These are phyloP conservation scores for Linderniella brevidens DNA, from an alignment of 257 asterid species.

Conservation along the genomic window DNA sequence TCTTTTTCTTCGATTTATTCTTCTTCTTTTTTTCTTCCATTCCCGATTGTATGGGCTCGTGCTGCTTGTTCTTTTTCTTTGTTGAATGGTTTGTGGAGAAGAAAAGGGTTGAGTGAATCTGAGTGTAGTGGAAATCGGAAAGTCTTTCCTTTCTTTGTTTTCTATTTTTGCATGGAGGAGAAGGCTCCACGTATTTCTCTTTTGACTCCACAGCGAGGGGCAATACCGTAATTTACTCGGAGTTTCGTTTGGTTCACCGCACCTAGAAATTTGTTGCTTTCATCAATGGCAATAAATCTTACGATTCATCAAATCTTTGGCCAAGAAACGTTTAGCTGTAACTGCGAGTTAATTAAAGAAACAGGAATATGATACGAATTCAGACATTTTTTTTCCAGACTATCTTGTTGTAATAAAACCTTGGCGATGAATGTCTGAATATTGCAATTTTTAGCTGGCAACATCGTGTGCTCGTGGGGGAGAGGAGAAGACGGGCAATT, in stretches of 20 bases:
- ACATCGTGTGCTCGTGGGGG: conserved; percentile 95
- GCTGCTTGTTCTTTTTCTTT: no score
- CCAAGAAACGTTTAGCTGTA: no score
- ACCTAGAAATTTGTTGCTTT: no score
- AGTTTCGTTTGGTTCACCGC: neutral
- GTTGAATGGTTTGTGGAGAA: neutral
- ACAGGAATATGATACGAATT: no score
- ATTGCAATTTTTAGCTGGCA: conserved; percentile 49
- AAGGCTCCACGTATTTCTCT: conserved; percentile 36
- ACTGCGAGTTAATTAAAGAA: no score
- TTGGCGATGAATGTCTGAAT: conserved; percentile 6
- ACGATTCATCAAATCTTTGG: no score
- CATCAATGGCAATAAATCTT: no score
- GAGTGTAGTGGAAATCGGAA: conserved; percentile 1
- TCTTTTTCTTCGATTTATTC: no score
- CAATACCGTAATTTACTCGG: neutral
- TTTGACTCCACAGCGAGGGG: conserved; percentile 6
- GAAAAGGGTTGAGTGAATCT: conserved; percentile 1
- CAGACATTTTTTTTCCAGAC: no score
- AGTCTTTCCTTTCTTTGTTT: neutral
- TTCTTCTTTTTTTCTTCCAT: no score
- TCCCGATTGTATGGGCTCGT: no score
- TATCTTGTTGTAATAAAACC: neutral
- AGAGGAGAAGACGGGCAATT: conserved; percentile 99
- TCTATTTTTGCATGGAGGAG: neutral